Evolutionary conservation across 768 basidiomycete species (phyloP).

Genomic region (Auricularia sp.): DNA sequence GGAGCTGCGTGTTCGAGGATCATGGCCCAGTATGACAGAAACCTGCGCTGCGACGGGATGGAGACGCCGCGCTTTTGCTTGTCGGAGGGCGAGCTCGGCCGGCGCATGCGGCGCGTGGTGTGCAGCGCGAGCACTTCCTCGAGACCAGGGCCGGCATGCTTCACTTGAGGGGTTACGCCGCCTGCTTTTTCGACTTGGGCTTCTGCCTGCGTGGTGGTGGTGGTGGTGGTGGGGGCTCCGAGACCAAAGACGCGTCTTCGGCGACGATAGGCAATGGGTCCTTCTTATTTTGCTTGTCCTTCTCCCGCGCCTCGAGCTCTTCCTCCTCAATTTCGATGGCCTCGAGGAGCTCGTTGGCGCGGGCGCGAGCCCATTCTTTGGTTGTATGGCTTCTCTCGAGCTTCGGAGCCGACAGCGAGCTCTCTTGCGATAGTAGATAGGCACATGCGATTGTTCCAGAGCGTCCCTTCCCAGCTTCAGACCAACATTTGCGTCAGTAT

Average conservation of each 20-base stretch:
- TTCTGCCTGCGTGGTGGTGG: not conserved
- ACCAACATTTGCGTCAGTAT: not conserved
- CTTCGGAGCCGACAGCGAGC: constrained; percentile 36
- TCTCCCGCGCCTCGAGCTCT: constrained; percentile 3
- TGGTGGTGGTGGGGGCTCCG: not conserved
- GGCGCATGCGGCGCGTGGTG: constrained; percentile 60
- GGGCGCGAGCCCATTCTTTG: constrained; percentile 38
- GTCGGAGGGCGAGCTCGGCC: constrained; percentile 22
- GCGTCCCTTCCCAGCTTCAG: constrained; percentile 66
- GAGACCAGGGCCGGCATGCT: constrained; percentile 25
- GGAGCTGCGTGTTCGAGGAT: constrained; percentile 50
- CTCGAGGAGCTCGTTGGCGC: constrained; percentile 41
- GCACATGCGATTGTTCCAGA: constrained; percentile 82
- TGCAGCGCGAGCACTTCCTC: constrained; percentile 57
- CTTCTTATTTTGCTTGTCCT: not conserved
- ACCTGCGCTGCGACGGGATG: constrained; percentile 74
- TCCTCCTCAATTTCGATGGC: constrained; percentile 15
- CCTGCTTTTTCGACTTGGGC: not conserved
- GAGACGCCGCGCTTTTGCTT: constrained; percentile 49
- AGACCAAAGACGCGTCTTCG: not conserved
- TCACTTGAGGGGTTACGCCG: not conserved
- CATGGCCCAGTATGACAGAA: constrained; percentile 69
- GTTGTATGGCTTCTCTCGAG: constrained; percentile 36
- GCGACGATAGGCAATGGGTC: not conserved
- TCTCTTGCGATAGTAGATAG: constrained; percentile 58